phyloP scores from a whole-genome alignment of 352 stramenopile genomes.

The Thalassiosira hispida region DNA sequence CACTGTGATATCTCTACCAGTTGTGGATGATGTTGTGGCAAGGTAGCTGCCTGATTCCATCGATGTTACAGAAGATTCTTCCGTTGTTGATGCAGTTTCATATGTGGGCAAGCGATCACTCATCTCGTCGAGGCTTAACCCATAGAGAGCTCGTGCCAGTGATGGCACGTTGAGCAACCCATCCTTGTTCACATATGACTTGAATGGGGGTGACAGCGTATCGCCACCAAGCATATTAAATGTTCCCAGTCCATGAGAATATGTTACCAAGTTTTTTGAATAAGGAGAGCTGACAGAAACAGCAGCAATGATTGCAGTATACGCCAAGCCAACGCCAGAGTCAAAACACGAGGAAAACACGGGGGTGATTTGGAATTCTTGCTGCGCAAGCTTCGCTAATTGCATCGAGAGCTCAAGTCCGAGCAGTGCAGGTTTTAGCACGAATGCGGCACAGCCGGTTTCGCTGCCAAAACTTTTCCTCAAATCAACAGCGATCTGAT shows the following conservation, averaged over 20 bases:
- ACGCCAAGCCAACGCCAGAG: constrained; percentile 79
- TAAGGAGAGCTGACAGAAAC: constrained; percentile 60
- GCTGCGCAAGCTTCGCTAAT: constrained; percentile 65
- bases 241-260: constrained; percentile 79
- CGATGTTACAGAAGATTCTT: constrained; percentile 25
- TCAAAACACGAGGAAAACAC: constrained; percentile 84
- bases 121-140: constrained; percentile 78
- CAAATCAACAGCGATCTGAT: constrained; percentile 55
- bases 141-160: constrained; percentile 73
- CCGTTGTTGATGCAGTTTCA: constrained; percentile 10
- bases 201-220: constrained; percentile 76
- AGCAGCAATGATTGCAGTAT: constrained; percentile 70
- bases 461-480: constrained; percentile 39
- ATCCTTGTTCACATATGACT: constrained; percentile 79
- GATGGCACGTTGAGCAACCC: constrained; percentile 76
- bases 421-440: constrained; percentile 82
- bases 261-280: constrained; percentile 35
- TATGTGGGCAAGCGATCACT: constrained; percentile 50
- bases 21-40: constrained; percentile 44
- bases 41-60: constrained; percentile 51
- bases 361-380: constrained; percentile 72
- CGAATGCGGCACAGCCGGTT: constrained; percentile 70
- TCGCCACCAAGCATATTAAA: constrained; percentile 72
- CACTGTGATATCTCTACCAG: constrained; percentile 72
- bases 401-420: constrained; percentile 76